Conservation (phyloP, 306 rosid species). For the Ochetophila trinervis region DNA sequence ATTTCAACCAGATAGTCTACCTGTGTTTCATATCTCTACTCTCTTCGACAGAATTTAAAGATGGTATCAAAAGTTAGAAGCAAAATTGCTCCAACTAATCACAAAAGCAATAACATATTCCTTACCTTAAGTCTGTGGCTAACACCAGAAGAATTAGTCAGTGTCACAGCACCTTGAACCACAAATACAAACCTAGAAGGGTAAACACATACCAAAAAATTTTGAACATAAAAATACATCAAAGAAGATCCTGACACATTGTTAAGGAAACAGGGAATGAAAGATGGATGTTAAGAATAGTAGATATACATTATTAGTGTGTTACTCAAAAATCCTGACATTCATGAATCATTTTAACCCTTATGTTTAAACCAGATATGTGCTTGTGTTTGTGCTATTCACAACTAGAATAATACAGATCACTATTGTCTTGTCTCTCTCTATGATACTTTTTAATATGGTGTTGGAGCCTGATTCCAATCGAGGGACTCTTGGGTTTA, state of each 20-base stretch:
- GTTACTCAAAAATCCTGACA: too few relatives aligned
- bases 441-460: too few relatives aligned
- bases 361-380: too few relatives aligned
- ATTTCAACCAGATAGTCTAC: background rate
- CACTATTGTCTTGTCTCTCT: too few relatives aligned
- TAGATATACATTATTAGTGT: too few relatives aligned
- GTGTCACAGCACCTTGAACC: slow-evolving; percentile 64
- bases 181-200: slow-evolving; percentile 76
- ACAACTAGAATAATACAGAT: too few relatives aligned
- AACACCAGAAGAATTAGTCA: slow-evolving; percentile 38
- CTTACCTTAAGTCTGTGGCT: slow-evolving; percentile 53
- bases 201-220: slow-evolving; percentile 28
- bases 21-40: background rate
- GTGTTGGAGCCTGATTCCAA: too few relatives aligned
- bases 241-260: slow-evolving; percentile 3
- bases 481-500: too few relatives aligned
- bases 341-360: too few relatives aligned
- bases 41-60: background rate
- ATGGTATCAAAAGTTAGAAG: too few relatives aligned
- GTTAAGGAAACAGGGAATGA: slow-evolving; percentile 1
- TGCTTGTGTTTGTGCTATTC: too few relatives aligned
- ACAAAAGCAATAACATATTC: background rate
- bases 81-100: background rate
- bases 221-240: slow-evolving; percentile 19
- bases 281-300: background rate